Conservation (phyloP, 2,329 filamentous ascomycete species). For the Samsoniella hepiali region DNA sequence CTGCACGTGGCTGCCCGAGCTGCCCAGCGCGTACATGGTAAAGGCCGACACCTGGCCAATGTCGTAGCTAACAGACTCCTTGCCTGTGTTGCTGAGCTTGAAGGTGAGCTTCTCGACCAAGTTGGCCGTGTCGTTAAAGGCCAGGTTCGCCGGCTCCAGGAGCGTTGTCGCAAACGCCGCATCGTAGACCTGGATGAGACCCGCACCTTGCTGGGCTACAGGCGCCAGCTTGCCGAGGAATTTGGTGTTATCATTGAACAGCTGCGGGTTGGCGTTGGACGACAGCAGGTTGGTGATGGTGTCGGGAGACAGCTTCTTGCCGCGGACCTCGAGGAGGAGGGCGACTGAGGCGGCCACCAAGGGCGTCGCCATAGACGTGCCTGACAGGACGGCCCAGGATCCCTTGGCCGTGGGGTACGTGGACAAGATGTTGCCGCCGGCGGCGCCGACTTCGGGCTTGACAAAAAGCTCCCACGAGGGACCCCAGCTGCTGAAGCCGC, state of each 20-base stretch:
- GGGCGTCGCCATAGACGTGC: conserved; percentile 60
- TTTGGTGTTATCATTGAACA: conserved; percentile 44
- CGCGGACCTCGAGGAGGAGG: conserved; percentile 49
- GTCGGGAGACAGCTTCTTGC: conserved; percentile 49
- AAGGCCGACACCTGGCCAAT: conserved; percentile 49
- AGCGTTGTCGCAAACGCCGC: conserved; percentile 53
- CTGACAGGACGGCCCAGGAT: conserved; percentile 50
- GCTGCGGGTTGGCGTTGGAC: conserved; percentile 45
- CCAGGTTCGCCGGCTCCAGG: conserved; percentile 54
- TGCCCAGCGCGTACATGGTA: conserved; percentile 50
- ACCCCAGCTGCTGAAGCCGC: conserved; percentile 56
- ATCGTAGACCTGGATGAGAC: conserved; percentile 58
- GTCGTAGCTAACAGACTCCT: conserved; percentile 47
- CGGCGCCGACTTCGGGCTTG: conserved; percentile 54
- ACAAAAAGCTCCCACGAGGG: conserved; percentile 57
- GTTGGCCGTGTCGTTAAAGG: conserved; percentile 63
- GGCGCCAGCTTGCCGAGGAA: conserved; percentile 46
- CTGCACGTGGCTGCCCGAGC: conserved; percentile 34
- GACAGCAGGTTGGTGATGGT: conserved; percentile 49
- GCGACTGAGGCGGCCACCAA: conserved; percentile 53
- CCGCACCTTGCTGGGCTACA: conserved; percentile 58
- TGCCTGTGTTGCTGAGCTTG: conserved; percentile 53
- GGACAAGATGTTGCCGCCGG: conserved; percentile 56
- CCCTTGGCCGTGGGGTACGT: conserved; percentile 49
- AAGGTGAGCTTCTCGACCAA: conserved; percentile 49